Evolutionary conservation across 768 basidiomycete genomes (phyloP).

Genomic region (Lepiota venenata): DNA sequence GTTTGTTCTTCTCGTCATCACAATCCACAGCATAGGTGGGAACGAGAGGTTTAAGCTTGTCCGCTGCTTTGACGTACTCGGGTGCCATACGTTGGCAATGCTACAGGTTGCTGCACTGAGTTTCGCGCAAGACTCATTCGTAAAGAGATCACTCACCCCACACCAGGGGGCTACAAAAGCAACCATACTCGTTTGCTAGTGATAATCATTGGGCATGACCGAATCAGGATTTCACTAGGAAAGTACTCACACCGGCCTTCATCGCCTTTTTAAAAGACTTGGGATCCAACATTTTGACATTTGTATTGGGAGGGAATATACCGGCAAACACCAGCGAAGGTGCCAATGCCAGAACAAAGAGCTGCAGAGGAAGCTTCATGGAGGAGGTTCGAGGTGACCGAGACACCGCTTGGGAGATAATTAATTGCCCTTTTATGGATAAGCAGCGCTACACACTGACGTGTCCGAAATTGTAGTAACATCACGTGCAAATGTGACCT

Average conservation of each 20-base stretch:
- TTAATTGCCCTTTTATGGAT: slow-evolving; percentile 1
- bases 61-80: slow-evolving; percentile 80
- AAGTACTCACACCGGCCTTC: slow-evolving; percentile 64
- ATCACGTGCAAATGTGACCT: not conserved
- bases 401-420: not conserved
- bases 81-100: slow-evolving; percentile 87
- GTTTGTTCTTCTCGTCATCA: slow-evolving; percentile 77
- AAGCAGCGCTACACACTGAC: slow-evolving; percentile 4
- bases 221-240: not conserved
- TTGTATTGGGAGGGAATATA: slow-evolving; percentile 39
- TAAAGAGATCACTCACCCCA: slow-evolving; percentile 50
- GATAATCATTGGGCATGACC: not conserved
- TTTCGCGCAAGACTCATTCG: not conserved
- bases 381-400: not conserved
- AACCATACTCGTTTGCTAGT: slow-evolving; percentile 70
- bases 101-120: slow-evolving; percentile 28
- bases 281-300: slow-evolving; percentile 71
- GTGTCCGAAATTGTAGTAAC: not conserved
- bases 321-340: slow-evolving; percentile 51
- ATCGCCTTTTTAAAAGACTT: slow-evolving; percentile 70
- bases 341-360: slow-evolving; percentile 36
- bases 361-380: slow-evolving; percentile 32
- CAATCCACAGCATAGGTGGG: slow-evolving; percentile 95
- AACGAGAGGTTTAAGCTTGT: slow-evolving; percentile 74
- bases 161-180: slow-evolving; percentile 98